phyloP scores from a whole-genome alignment of 2,329 filamentous ascomycete species.

The Penicillium glabrum region DNA sequence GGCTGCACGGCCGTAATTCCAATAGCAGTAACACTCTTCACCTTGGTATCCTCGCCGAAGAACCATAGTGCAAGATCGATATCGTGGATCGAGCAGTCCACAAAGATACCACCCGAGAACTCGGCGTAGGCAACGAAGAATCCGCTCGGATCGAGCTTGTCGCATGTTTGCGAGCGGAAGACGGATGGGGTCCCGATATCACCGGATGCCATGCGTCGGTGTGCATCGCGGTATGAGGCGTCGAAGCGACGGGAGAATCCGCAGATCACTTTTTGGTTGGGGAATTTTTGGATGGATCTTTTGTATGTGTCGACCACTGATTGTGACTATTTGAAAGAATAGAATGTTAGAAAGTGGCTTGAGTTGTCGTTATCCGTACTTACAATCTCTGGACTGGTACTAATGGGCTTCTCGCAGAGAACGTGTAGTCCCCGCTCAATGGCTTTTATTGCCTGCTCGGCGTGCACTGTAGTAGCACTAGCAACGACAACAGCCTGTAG shows the following conservation, averaged over 20 bases:
- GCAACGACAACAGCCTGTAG: conserved; percentile 58
- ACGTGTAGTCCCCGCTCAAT: conserved; percentile 57
- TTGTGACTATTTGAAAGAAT: conserved; percentile 49
- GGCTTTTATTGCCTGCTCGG: conserved; percentile 58
- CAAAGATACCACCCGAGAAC: conserved; percentile 67
- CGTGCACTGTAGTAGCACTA: conserved; percentile 56
- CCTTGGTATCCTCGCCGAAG: conserved; percentile 55
- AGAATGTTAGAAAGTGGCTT: not conserved
- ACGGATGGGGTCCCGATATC: conserved; percentile 61
- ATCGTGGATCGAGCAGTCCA: conserved; percentile 70
- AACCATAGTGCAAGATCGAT: conserved; percentile 67
- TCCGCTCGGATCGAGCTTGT: conserved; percentile 63
- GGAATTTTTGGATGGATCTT: conserved; percentile 48
- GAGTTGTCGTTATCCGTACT: conserved; percentile 16
- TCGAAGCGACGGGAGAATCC: conserved; percentile 69
- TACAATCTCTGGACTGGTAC: conserved; percentile 60
- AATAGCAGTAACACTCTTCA: conserved; percentile 58
- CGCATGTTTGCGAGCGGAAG: conserved; percentile 66
- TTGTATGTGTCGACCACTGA: conserved; percentile 58
- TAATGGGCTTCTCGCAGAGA: conserved; percentile 56
- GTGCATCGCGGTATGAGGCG: conserved; percentile 62
- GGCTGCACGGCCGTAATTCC: conserved; percentile 62
- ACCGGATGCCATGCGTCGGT: conserved; percentile 52
- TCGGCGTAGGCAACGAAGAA: conserved; percentile 69
- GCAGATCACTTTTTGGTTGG: conserved; percentile 65